Conservation (phyloP, 2,329 filamentous ascomycete genomes). For the Xylariaceae sp. region DNA sequence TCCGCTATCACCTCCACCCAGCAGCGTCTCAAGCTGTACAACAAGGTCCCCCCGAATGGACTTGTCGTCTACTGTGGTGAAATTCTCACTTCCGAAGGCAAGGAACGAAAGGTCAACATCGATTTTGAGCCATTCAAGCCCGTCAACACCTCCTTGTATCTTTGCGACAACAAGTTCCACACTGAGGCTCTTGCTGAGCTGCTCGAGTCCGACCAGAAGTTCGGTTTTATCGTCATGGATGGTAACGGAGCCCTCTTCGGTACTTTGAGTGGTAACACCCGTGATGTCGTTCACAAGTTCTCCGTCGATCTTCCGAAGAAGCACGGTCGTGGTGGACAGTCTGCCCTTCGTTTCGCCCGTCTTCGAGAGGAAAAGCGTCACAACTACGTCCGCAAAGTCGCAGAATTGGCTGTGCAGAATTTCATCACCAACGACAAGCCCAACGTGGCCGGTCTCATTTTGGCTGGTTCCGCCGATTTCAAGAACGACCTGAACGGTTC, state of each 20-base stretch:
- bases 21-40: conserved; percentile 98
- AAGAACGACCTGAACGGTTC: conserved; percentile 98
- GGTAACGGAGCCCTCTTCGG: conserved; percentile 97
- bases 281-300: conserved; percentile 96
- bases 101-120: conserved; percentile 99
- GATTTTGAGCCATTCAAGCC: conserved; percentile 99
- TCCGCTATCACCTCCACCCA: conserved; percentile 99
- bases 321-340: conserved; percentile 99
- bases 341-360: conserved; percentile 97
- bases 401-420: conserved; percentile 95
- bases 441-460: conserved; percentile 91
- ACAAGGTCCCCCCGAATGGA: conserved; percentile 96
- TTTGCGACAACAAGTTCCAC: conserved; percentile 99
- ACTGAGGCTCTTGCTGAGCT: conserved; percentile 95
- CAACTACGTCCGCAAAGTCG: conserved; percentile 99
- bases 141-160: conserved; percentile 98
- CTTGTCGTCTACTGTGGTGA: conserved; percentile 99
- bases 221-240: conserved; percentile 99
- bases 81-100: conserved; percentile 98
- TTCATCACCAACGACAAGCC: conserved; percentile 98
- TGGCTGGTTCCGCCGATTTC: conserved; percentile 97
- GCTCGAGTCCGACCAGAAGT: conserved; percentile 97
- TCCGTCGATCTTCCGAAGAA: conserved; percentile 98
- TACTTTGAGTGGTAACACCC: conserved; percentile 93
- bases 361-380: conserved; percentile 98